These are phyloP conservation scores for Leucaena leucocephala DNA, from an alignment of 306 rosid genomes.

Conservation along the genomic window DNA sequence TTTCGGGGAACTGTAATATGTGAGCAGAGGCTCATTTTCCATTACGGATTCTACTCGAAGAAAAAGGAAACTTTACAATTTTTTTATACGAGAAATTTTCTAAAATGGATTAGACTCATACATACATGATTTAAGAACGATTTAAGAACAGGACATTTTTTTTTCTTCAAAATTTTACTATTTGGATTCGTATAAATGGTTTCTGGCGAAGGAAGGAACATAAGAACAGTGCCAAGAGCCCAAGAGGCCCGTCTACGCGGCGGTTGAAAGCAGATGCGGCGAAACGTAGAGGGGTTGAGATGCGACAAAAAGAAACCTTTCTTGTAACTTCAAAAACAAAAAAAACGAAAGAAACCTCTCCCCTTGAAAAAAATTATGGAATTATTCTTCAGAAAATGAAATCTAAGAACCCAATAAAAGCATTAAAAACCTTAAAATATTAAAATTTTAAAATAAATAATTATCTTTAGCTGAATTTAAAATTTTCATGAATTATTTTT, in stretches of 20 bases:
- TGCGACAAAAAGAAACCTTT: not conserved
- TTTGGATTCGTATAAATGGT: conserved; percentile 11
- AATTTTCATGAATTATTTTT: no score
- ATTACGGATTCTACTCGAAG: conserved; percentile 32
- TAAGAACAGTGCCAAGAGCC: not conserved
- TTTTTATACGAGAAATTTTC: no score
- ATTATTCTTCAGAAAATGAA: not conserved
- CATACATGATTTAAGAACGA: no score
- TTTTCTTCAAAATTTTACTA: not conserved
- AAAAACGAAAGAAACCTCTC: no score
- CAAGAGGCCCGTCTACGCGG: not conserved
- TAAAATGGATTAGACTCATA: no score
- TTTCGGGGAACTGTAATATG: conserved; percentile 62
- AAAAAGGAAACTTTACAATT: not conserved
- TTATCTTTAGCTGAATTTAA: not conserved
- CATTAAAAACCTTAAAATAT: no score
- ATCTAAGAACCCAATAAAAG: no score
- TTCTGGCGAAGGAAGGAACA: not conserved
- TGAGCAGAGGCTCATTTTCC: conserved; percentile 89
- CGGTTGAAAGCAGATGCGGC: not conserved
- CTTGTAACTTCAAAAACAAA: no score
- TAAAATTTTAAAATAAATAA: no score
- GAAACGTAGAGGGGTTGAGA: not conserved
- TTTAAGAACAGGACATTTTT: no score
- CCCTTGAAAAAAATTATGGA: not conserved